A percentile compares a stretch with the other conserved stretches of the same genome.
Conservation (phyloP, 2,329 filamentous ascomycete species). For the Pseudogymnoascus sp. region DNA sequence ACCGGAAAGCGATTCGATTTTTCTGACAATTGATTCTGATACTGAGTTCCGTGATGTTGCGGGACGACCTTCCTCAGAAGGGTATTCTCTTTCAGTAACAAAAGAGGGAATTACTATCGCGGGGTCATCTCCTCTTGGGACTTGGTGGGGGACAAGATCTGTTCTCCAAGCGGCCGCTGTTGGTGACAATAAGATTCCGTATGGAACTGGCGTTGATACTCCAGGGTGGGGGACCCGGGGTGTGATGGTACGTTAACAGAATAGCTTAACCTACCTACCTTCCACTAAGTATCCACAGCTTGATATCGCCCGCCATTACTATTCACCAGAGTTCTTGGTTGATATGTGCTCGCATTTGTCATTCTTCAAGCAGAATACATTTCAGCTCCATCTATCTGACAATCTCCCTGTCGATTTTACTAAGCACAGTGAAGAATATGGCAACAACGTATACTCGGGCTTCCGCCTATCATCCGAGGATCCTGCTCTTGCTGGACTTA, state of each 20-base stretch:
- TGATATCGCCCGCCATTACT: conserved; percentile 48
- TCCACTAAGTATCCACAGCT: conserved; percentile 28
- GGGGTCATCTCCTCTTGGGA: conserved; percentile 45
- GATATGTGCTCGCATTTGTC: conserved; percentile 53
- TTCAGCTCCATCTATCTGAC: conserved; percentile 51
- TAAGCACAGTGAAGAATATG: conserved; percentile 37
- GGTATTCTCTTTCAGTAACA: conserved; percentile 37
- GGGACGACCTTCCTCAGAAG: conserved; percentile 39
- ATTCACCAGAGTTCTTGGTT: conserved; percentile 43
- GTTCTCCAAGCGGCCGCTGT: conserved; percentile 43
- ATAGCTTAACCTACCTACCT: background rate
- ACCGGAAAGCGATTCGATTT: conserved; percentile 27
- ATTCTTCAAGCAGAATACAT: conserved; percentile 52
- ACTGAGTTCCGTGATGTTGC: conserved; percentile 36
- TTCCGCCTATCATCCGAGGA: conserved; percentile 46
- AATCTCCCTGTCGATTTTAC: conserved; percentile 43
- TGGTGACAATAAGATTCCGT: conserved; percentile 30
- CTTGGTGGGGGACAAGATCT: conserved; percentile 50
- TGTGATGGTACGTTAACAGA: conserved; percentile 29
- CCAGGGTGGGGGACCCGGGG: conserved; percentile 44
- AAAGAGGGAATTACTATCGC: conserved; percentile 35
- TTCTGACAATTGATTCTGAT: conserved; percentile 38
- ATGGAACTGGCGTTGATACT: conserved; percentile 38
- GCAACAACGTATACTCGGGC: conserved; percentile 35
- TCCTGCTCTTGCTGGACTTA: conserved; percentile 38